Evolutionary conservation across 2,329 filamentous ascomycete species (phyloP), one percentile per base, ranked within the genome.

Genomic region (Aspergillus tanneri): DNA sequence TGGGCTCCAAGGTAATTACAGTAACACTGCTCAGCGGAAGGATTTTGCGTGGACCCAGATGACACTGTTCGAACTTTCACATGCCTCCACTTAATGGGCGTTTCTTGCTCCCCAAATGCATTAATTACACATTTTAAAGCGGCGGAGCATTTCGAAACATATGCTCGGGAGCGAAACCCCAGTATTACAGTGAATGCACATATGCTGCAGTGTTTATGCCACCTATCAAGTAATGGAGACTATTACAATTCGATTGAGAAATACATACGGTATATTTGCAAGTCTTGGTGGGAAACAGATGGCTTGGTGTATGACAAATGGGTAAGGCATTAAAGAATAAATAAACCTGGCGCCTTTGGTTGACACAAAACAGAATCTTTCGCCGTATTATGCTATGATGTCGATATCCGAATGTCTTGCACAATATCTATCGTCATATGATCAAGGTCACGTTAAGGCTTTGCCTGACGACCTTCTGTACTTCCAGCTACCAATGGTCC

Each of bases 161-260:
- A 44, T 35, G 21, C 19, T 10, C 35, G 35, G 7, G 28, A 44
- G 28, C 14, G 27, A 5, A 21, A 14, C 11, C 21, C n/a, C 16
- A 47, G 45, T 21, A 12, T 47, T 12, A 47, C 37, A 19, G 42
- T 38, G 2, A 47, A 47, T 37, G 45, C 45, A 5, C 28, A 47
- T 12, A 16, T 47, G 5, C 45, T 47, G 11, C 19, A 14, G 6
- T 21, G 37, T 4, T 28, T 47, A 8, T 11, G 41, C n/a, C 27
- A 21, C 10, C 18, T 40, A 5, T 40, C 44, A 3, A 12, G 9
- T 10, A 30, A 32, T 22, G 14, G 14, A 5, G 18, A 22, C 19
- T 47, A 43, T 24, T 28, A 27, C 4, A 10, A 28, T 6, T 38
- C 41, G 23, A 36, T 42, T n/a, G 45, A 47, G 25, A 47, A 43